Evolutionary conservation across 2,329 filamentous ascomycete species (phyloP), one percentile per base, ranked within the genome.

Genomic region (Thelonectria rubi): DNA sequence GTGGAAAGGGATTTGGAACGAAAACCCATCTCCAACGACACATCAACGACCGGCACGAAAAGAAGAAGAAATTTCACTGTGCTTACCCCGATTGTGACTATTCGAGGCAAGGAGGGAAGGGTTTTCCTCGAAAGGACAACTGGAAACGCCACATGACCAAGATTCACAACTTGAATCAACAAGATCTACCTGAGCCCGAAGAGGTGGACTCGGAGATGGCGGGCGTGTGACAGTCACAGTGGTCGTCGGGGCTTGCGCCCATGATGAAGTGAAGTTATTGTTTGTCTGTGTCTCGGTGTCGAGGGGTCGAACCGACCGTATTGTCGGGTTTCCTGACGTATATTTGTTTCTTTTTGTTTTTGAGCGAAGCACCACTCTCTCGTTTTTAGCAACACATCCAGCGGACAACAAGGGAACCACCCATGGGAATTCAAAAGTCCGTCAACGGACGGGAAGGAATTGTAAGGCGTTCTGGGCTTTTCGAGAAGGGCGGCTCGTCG

Each of bases 141-240:
- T 88, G 85, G 85, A 82, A 85, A 67, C 77, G 86, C 58, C 86
- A 88, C 69, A 87, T 88, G 84, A 77, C 80, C 37, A 87, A 87
- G 72, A 87, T 86, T 66, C 86, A 88, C 66, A 74, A 80, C 37
- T 73, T 81, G 62, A 79, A 81, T 52, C 73, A 76, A 48, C 66
- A 68, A 48, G 60, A 71, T 20, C 74, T 79, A 6, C 80, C 81
- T 1, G 78, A 80, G 15, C 79, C 80, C 17, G 75, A 81, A 14
- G 76, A 80, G 53, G 74, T 75, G 15, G 80, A 81, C 60, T 74
- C 68, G 42, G 70, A 72, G n/a, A 72, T 72, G 70, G 56, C 61
- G 17, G 70, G 70, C 34, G 62, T 68, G 60, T 72, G 48, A 65
- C 18, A 20, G 24, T 15, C 24, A 54, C 11, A 52, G 11, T 12